phyloP scores from a whole-genome alignment of 2,329 filamentous ascomycete species.

The Colletotrichum truncatum region DNA sequence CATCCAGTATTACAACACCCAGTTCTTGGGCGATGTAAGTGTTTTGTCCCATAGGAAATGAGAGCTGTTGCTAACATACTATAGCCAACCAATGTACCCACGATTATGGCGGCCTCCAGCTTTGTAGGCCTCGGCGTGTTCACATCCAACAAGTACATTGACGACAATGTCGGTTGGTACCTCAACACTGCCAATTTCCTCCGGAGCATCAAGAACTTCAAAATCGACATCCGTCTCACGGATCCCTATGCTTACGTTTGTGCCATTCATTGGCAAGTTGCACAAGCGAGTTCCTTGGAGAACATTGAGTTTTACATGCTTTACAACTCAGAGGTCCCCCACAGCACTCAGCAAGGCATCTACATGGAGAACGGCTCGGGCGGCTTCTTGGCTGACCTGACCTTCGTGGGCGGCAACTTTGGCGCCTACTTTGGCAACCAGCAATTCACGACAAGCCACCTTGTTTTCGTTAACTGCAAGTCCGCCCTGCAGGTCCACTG shows the following conservation, averaged over 20 bases:
- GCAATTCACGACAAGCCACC: constrained; percentile 71
- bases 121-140: too few species aligned
- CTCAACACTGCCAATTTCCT: constrained; percentile 67
- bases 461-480: constrained; percentile 69
- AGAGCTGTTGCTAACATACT: too few species aligned
- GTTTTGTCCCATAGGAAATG: too few species aligned
- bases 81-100: constrained; percentile 65
- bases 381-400: constrained; percentile 65
- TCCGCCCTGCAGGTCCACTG: constrained; percentile 74
- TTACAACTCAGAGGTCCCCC: background rate
- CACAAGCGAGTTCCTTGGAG: constrained; percentile 67
- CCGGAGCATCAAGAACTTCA: constrained; percentile 61
- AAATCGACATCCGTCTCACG: constrained; percentile 65
- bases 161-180: constrained; percentile 45
- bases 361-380: constrained; percentile 46
- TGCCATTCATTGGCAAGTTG: constrained; percentile 71
- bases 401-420: constrained; percentile 68
- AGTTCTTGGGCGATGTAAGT: constrained; percentile 74
- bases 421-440: constrained; percentile 69
- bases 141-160: constrained; percentile 59
- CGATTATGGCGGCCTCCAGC: too few species aligned
- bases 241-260: constrained; percentile 50
- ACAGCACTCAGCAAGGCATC: constrained; percentile 43
- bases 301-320: constrained; percentile 40
- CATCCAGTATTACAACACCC: constrained; percentile 76